phyloP scores from a whole-genome alignment of 1,139 yeast species.

The Kodamaea derodonti region DNA sequence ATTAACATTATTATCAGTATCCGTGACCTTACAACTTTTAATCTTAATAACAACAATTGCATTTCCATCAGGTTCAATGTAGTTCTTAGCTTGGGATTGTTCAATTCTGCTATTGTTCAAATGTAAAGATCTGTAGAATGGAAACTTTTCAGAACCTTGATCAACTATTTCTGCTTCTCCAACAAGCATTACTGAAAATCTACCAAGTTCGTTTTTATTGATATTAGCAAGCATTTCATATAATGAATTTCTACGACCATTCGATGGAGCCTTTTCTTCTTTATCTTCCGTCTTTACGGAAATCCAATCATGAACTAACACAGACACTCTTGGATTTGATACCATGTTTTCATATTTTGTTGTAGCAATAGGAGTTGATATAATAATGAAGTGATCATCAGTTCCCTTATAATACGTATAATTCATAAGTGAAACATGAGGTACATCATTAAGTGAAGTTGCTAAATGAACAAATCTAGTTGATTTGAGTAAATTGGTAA shows the following conservation, averaged over 20 bases:
- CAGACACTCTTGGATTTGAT: constrained; percentile 69
- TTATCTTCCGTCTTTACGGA: constrained; percentile 40
- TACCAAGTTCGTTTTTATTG: constrained; percentile 71
- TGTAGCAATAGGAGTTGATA: constrained; percentile 68
- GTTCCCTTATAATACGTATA: constrained; percentile 57
- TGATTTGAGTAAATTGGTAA: constrained; percentile 48
- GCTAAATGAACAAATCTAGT: constrained; percentile 78
- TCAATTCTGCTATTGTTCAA: constrained; percentile 67
- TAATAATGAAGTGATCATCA: constrained; percentile 47
- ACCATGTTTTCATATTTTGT: constrained; percentile 65
- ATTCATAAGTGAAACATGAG: constrained; percentile 88
- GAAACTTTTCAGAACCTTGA: constrained; percentile 40
- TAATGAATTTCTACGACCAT: constrained; percentile 40
- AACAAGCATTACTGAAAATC: constrained; percentile 72
- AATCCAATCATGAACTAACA: constrained; percentile 86
- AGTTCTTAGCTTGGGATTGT: constrained; percentile 53
- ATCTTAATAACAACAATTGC: constrained; percentile 66
- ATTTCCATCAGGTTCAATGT: constrained; percentile 48
- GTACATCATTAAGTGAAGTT: constrained; percentile 62
- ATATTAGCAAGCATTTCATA: constrained; percentile 64
- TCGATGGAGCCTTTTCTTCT: constrained; percentile 15
- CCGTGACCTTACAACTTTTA: constrained; percentile 74
- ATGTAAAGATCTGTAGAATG: constrained; percentile 56
- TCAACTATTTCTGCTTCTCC: constrained; percentile 66
- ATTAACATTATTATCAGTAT: constrained; percentile 63